Base-by-base conservation (phyloP, 2,329 filamentous ascomycete genomes). In the Metarhizium brunneum region DNA sequence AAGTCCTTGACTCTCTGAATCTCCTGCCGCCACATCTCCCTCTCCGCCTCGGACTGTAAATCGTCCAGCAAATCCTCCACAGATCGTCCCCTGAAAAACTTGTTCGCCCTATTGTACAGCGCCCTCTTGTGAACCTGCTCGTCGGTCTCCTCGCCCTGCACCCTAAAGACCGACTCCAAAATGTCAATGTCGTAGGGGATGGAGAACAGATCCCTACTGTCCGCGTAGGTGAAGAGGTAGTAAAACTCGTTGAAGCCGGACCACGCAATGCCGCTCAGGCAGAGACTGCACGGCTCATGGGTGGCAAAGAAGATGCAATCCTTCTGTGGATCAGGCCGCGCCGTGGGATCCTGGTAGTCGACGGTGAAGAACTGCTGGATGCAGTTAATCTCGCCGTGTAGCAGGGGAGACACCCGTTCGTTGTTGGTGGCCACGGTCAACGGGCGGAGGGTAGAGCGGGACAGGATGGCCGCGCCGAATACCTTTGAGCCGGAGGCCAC, bases 381-480 rank as follows among this genome's bases (percentile, higher is more conserved):
- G 70, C 80, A 83, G 65, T 82, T 80, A 65, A 83, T 81, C 60
- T 83, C 80, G 58, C 80, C 80, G 64, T 83, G 80, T 8, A 83
- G 71, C 4, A 83, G 71, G 2, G 80, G 80, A 4, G 80, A 82
- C 1, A 64, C 65, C 11, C 72, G 71, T 64, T 83, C 80, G 65
- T 82, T 76, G 69, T 83, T 83, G 49, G 78, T 82, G 2, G 65
- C 50, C 25, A 25, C 25, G 25, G 25, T 25, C 25, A 25, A 25
- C 1, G 25, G 25, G 25, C 25, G 25, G 1, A 25, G 25, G 25
- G 25, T 4, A 25, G 25, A 25, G 1, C 74, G 71, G 7, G 71
- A 68, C 4, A 83, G 69, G 57, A 83, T 77, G 10, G 80, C 78
- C 3, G 80, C 80, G 14, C 80, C 80, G 60, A 83, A 83, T 40